Evolutionary conservation across 2,329 filamentous ascomycete species (phyloP).

Genomic region (Pestalotiopsis sp.): DNA sequence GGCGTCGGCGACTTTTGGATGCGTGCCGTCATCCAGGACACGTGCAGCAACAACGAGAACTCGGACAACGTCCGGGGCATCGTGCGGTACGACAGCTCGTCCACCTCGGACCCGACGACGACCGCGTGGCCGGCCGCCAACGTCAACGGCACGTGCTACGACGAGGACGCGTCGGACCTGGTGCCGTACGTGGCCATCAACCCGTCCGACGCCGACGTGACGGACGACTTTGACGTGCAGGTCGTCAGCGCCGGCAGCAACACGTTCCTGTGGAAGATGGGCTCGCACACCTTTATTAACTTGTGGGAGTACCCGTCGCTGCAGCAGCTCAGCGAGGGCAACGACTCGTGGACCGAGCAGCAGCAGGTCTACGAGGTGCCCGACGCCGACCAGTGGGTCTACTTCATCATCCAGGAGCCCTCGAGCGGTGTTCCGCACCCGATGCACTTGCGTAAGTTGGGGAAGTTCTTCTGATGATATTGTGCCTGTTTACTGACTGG

Average conservation of each 20-base stretch:
- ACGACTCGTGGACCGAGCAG: conserved; percentile 22
- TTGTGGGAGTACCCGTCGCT: conserved; percentile 52
- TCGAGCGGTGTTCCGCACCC: conserved; percentile 16
- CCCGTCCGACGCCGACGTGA: conserved; percentile 20
- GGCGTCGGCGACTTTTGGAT: conserved; percentile 42
- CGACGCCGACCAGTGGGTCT: conserved; percentile 33
- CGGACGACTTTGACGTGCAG: neutral
- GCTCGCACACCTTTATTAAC: conserved; percentile 46
- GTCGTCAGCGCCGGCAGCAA: neutral
- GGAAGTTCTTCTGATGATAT: neutral
- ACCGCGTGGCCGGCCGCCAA: conserved; percentile 18
- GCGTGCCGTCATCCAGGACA: conserved; percentile 40
- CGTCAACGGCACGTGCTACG: conserved; percentile 36
- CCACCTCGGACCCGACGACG: conserved; percentile 19
- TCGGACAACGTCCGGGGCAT: conserved; percentile 11
- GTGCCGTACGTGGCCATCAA: conserved; percentile 32
- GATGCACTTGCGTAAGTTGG: conserved; percentile 26
- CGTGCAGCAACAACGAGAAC: conserved; percentile 34
- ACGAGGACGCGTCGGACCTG: conserved; percentile 37
- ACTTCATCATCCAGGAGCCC: conserved; percentile 34
- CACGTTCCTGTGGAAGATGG: conserved; percentile 49
- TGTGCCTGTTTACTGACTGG: neutral
- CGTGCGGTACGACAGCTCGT: conserved; percentile 40
- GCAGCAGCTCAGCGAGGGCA: conserved; percentile 29
- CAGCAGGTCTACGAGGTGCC: conserved; percentile 34